Evolutionary conservation across 2,329 filamentous ascomycete species (phyloP), one percentile per base, ranked within the genome.

Genomic region (Ophiocordyceps camponoti-rufipedis): DNA sequence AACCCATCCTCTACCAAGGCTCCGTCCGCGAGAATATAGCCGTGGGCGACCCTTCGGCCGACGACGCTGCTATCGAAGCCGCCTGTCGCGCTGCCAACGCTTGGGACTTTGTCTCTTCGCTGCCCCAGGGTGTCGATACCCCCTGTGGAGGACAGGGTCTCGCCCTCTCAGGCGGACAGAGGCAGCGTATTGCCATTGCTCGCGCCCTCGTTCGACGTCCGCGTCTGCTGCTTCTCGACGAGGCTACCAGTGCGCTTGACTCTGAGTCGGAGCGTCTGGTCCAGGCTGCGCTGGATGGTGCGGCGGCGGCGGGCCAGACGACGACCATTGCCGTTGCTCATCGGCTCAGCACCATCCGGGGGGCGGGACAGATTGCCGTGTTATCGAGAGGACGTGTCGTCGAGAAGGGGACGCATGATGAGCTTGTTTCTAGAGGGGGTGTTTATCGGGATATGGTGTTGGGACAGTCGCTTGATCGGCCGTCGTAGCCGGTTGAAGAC

Each of bases 131-230:
- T 0, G 77, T 83, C 46, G 62, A 68, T 1, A 82, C 80, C 0
- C 62, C 68, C 1, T 80, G 82, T 19, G 81, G 82, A 2, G 73
- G 80, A 51, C 72, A 74, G 43, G 81, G 81, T 0, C 72, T 80
- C 16, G 78, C 80, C 48, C 64, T 87, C 1, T 84, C 78, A 1
- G 82, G 82, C 23, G 82, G 82, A 1, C 81, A 87, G 56, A 67
- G 80, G 8, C 82, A 86, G 57, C 74, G 80, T 19, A 72, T 85
- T 32, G 80, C 81, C 9, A 86, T 87, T 49, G 82, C 82, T 0
- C 69, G 82, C 8, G 78, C 78, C 11, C 77, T 86, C 28, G 69
- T 86, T 45, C 75, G 79, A 42, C 65, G 76, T 44, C 82, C 82
- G 0, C 63, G 67, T 0, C 74, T 87, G 2, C 62, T 87, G 3